Percentiles rank a stretch among this genome's conserved stretches.
Evolutionary conservation across 768 basidiomycete species (phyloP).

Genomic region (Plicaturopsis crispa): DNA sequence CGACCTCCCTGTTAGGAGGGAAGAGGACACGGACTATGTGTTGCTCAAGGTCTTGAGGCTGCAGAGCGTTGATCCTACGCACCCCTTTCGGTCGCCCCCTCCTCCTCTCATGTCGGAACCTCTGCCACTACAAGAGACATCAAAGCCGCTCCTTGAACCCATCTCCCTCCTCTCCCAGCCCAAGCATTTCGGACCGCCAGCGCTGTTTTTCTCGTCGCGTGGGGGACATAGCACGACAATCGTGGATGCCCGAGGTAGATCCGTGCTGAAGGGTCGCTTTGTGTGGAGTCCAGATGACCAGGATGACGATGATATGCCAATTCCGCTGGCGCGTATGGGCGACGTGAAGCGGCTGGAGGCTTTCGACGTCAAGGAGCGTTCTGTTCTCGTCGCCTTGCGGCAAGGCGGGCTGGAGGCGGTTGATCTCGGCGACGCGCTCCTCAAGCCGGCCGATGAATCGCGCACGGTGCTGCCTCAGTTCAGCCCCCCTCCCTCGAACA

Average conservation of each 20-base stretch:
- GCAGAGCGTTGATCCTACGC: constrained; percentile 75
- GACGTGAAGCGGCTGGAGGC: constrained; percentile 81
- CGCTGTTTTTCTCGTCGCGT: constrained; percentile 82
- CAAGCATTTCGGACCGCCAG: constrained; percentile 79
- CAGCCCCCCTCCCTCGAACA: constrained; percentile 47
- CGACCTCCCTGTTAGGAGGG: constrained; percentile 73
- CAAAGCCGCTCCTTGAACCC: constrained; percentile 58
- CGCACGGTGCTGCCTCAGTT: constrained; percentile 68
- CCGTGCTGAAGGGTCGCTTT: constrained; percentile 76
- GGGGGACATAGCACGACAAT: constrained; percentile 86
- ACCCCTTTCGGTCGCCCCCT: constrained; percentile 56
- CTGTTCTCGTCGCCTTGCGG: constrained; percentile 79
- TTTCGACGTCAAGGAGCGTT: constrained; percentile 67
- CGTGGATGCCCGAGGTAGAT: constrained; percentile 79
- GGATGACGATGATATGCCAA: constrained; percentile 30
- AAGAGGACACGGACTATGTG: constrained; percentile 63
- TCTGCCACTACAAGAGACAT: constrained; percentile 16
- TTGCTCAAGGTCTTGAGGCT: constrained; percentile 68
- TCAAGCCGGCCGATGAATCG: constrained; percentile 76
- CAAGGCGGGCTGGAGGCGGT: constrained; percentile 82
- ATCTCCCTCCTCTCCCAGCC: constrained; percentile 76
- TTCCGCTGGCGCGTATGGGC: constrained; percentile 48
- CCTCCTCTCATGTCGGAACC: constrained; percentile 28
- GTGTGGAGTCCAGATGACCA: constrained; percentile 68
- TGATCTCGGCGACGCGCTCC: constrained; percentile 70